Evolutionary conservation across 768 basidiomycete species (phyloP).

Genomic region (Podaxis sp.): DNA sequence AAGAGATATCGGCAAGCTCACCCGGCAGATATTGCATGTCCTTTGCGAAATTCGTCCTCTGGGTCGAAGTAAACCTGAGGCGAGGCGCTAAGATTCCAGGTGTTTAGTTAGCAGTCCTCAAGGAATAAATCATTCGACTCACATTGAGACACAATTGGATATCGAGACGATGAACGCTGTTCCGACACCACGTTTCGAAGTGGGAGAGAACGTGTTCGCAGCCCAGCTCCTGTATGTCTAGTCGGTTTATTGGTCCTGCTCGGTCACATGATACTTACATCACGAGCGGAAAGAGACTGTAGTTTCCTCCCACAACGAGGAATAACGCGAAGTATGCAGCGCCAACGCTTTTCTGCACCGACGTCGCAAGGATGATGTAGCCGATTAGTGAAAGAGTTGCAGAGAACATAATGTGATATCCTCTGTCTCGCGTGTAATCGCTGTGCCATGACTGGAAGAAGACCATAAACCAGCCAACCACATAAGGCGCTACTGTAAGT

Average conservation of each 20-base stretch:
- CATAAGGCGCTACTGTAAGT: constrained; percentile 56
- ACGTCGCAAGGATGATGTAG: constrained; percentile 54
- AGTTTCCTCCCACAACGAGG: constrained; percentile 53
- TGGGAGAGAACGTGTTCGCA: constrained; percentile 56
- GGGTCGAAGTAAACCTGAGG: constrained; percentile 59
- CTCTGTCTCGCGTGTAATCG: constrained; percentile 51
- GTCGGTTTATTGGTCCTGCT: background rate
- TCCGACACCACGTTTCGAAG: constrained; percentile 58
- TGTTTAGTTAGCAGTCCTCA: background rate
- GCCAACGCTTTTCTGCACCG: constrained; percentile 47
- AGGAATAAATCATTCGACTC: constrained; percentile 15
- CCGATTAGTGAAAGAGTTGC: constrained; percentile 44
- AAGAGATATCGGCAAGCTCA: constrained; percentile 20
- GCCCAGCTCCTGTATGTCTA: constrained; percentile 51
- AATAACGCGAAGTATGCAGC: constrained; percentile 59
- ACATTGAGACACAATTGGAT: constrained; percentile 59
- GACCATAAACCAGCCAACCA: constrained; percentile 55
- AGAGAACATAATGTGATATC: constrained; percentile 54
- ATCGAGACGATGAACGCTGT: constrained; percentile 61
- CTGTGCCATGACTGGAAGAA: constrained; percentile 54
- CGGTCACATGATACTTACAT: constrained; percentile 37
- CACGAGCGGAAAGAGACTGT: constrained; percentile 54
- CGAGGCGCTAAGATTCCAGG: constrained; percentile 37
- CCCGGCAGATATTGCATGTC: constrained; percentile 56
- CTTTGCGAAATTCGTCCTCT: constrained; percentile 47